These are phyloP conservation scores for Mikania micrantha DNA, from an alignment of 129 eudicot species.

Conservation along the genomic window DNA sequence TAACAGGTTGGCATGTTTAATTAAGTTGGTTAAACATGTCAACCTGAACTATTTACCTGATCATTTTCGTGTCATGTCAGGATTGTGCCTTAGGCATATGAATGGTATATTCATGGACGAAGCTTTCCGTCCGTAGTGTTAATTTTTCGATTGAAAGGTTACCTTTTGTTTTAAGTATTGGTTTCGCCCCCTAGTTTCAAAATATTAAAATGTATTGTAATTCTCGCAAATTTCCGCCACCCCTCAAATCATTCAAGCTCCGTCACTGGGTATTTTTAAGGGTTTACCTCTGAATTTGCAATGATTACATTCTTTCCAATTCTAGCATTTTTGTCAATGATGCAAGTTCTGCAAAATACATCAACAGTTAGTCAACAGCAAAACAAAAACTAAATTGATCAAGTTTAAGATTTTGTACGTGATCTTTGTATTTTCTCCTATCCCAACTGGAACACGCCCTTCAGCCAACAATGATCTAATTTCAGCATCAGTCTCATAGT, in stretches of 20 bases:
- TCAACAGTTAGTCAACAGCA: not conserved
- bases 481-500: conserved; percentile 89
- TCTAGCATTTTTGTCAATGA: conserved; percentile 94
- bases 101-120: too few relatives aligned
- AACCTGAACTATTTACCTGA: too few relatives aligned
- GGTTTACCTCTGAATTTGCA: conserved; percentile 82
- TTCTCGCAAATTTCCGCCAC: too few relatives aligned
- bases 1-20: not conserved
- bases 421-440: conserved; percentile 87
- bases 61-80: too few relatives aligned
- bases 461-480: conserved; percentile 53
- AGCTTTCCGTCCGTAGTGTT: too few relatives aligned
- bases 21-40: too few relatives aligned
- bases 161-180: too few relatives aligned
- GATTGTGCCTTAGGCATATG: not conserved
- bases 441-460: conserved; percentile 90
- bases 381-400: not conserved
- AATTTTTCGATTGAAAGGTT: too few relatives aligned
- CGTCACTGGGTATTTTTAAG: too few relatives aligned
- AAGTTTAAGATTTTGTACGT: conserved; percentile 32
- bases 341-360: conserved; percentile 62
- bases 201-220: too few relatives aligned
- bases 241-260: too few relatives aligned
- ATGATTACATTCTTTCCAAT: conserved; percentile 90
- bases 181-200: too few relatives aligned